These are phyloP conservation scores for Aspergillus nidulans DNA, from an alignment of 495 filamentous ascomycete genomes.

Conservation along the genomic window DNA sequence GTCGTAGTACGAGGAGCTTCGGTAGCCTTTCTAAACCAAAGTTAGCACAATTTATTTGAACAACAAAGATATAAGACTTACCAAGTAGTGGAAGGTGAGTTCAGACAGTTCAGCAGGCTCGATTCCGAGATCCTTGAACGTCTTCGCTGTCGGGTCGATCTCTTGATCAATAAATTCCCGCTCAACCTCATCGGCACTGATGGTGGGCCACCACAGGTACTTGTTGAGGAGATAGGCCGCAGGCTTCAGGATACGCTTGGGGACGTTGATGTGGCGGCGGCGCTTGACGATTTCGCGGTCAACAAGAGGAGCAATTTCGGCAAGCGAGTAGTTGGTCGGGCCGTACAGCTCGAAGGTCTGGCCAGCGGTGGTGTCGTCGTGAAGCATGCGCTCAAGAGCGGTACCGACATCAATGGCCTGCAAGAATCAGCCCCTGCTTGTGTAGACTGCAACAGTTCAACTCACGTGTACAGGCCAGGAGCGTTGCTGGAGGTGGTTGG, in stretches of 20 bases:
- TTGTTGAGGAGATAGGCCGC: conserved; percentile 68
- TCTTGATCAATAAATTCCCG: conserved; percentile 90
- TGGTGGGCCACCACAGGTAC: conserved; percentile 78
- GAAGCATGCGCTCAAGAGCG: conserved; percentile 81
- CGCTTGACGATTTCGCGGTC: conserved; percentile 89
- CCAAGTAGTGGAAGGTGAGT: conserved; percentile 88
- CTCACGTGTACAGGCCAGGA: conserved; percentile 89
- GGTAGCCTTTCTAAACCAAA: conserved; percentile 66
- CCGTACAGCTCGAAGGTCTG: conserved; percentile 96
- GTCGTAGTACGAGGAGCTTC: conserved; percentile 80
- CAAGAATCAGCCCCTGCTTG: conserved; percentile 16
- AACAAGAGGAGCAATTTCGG: conserved; percentile 80
- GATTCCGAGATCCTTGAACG: conserved; percentile 90
- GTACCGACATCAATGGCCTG: conserved; percentile 83
- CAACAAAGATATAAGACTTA: conserved; percentile 41
- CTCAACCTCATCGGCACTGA: conserved; percentile 84
- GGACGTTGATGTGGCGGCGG: conserved; percentile 87
- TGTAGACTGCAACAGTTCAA: conserved; percentile 1
- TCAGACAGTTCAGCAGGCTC: conserved; percentile 75
- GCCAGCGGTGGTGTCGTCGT: conserved; percentile 81
- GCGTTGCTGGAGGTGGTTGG: conserved; percentile 88
- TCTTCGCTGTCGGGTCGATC: conserved; percentile 89
- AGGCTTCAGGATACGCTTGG: conserved; percentile 71
- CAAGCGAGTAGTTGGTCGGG: conserved; percentile 85
- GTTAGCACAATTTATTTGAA: conserved; percentile 18